Percentiles rank a stretch among this genome's conserved stretches.
These are phyloP conservation scores for Botrytis hyacinthi DNA, from an alignment of 2,329 filamentous ascomycete genomes.

Conservation along the genomic window DNA sequence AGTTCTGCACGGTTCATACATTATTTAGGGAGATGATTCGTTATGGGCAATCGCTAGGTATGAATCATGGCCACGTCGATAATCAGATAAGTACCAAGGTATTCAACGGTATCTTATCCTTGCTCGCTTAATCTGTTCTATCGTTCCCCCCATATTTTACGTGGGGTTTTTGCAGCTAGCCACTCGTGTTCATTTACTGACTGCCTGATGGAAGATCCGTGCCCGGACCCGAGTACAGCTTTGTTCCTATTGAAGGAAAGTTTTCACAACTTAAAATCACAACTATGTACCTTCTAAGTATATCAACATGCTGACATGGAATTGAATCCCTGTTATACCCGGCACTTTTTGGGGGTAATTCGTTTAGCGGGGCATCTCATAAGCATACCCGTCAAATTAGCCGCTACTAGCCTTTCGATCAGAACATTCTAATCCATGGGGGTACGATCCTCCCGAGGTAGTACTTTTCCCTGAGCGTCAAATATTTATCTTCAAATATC, in stretches of 20 bases:
- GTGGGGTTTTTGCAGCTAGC: slow-evolving; percentile 5
- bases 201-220: neutral
- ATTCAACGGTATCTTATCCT: slow-evolving; percentile 1
- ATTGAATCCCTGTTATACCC: neutral
- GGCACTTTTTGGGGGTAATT: neutral
- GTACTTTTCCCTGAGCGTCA: neutral
- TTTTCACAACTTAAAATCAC: neutral
- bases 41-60: neutral
- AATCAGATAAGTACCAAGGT: slow-evolving; percentile 15
- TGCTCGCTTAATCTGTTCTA: neutral
- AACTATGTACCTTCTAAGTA: slow-evolving; percentile 3
- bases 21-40: neutral
- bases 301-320: neutral
- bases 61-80: slow-evolving; percentile 12
- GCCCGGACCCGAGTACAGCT: slow-evolving; percentile 14
- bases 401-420: slow-evolving; percentile 6
- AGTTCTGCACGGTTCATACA: neutral
- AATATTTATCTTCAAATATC: slow-evolving; percentile 3
- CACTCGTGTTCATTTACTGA: neutral
- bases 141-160: neutral
- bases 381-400: slow-evolving; percentile 8
- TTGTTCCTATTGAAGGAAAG: slow-evolving; percentile 5
- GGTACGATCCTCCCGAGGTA: slow-evolving; percentile 5
- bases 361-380: slow-evolving; percentile 10
- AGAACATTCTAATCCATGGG: neutral